Evolutionary conservation across 768 basidiomycete genomes (phyloP).

Genomic region (Pholiota conissans): DNA sequence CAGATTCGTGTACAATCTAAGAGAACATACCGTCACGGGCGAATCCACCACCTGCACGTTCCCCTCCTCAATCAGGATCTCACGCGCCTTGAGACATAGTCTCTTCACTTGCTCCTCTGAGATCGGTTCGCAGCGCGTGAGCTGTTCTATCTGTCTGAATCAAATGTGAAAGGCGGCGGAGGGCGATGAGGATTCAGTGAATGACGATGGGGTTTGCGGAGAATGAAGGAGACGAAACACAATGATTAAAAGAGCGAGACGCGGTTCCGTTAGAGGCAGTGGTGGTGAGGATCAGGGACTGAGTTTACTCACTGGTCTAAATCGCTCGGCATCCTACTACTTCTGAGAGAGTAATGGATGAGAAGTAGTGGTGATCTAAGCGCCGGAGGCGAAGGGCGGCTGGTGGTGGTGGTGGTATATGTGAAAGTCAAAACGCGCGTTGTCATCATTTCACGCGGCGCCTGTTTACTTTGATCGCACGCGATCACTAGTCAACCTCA

Average conservation of each 20-base stretch:
- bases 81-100: slow-evolving; percentile 92
- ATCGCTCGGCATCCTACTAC: slow-evolving; percentile 45
- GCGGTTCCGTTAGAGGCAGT: not conserved
- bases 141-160: slow-evolving; percentile 88
- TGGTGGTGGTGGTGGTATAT: slow-evolving; percentile 10
- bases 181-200: not conserved
- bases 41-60: slow-evolving; percentile 97
- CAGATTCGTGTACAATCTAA: too few species aligned
- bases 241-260: not conserved
- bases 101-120: slow-evolving; percentile 95
- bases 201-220: not conserved
- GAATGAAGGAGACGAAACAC: not conserved
- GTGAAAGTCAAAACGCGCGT: not conserved
- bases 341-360: not conserved
- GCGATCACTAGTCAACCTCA: not conserved
- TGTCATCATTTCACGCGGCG: slow-evolving; percentile 8
- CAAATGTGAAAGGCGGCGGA: not conserved
- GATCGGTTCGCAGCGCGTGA: slow-evolving; percentile 91
- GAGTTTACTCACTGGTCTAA: slow-evolving; percentile 50
- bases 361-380: not conserved
- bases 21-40: slow-evolving; percentile 87
- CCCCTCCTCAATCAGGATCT: slow-evolving; percentile 96
- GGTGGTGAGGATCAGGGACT: not conserved
- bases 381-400: not conserved
- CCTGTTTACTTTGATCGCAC: slow-evolving; percentile 5